A percentile compares a stretch with the other conserved stretches of the same genome.
phyloP scores from a whole-genome alignment of 352 stramenopile genomes.

The Phytophthora constricta region DNA sequence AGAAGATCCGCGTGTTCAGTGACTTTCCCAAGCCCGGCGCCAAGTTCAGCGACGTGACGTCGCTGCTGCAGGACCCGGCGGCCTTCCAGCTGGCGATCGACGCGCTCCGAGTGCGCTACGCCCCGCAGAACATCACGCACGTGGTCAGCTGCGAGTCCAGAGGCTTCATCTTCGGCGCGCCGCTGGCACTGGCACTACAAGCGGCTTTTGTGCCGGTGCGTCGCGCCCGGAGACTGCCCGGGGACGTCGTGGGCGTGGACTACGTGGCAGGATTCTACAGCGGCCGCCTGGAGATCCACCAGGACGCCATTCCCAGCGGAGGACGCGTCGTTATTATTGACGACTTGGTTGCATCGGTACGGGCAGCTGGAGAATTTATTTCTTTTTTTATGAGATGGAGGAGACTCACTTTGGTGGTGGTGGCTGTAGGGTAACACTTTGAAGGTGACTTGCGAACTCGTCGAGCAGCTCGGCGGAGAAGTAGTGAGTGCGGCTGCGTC shows the following conservation, averaged over 20 bases:
- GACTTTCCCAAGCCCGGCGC: slow-evolving; percentile 65
- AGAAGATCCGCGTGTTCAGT: slow-evolving; percentile 70
- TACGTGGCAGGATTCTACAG: slow-evolving; percentile 81
- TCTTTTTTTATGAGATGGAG: neutral
- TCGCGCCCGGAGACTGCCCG: slow-evolving; percentile 61
- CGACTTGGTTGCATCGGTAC: slow-evolving; percentile 79
- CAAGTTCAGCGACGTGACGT: slow-evolving; percentile 78
- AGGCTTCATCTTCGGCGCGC: slow-evolving; percentile 84
- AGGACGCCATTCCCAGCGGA: slow-evolving; percentile 75
- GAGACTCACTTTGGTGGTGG: no score
- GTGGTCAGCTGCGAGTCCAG: slow-evolving; percentile 83
- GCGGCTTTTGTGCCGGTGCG: slow-evolving; percentile 78
- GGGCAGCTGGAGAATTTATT: slow-evolving; percentile 12
- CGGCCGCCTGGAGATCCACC: slow-evolving; percentile 81
- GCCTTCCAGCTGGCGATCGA: slow-evolving; percentile 82
- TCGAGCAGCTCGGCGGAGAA: slow-evolving; percentile 68
- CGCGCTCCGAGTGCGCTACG: slow-evolving; percentile 70
- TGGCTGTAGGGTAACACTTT: slow-evolving; percentile 85
- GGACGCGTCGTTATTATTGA: slow-evolving; percentile 82
- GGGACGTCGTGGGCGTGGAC: slow-evolving; percentile 80
- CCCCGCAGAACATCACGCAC: slow-evolving; percentile 67
- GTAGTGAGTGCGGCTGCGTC: slow-evolving; percentile 84
- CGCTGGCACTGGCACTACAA: slow-evolving; percentile 70
- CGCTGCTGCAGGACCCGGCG: slow-evolving; percentile 69
- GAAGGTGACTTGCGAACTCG: slow-evolving; percentile 81